Base-by-base conservation (phyloP, 1,284 basidiomycete genomes). In the Rhodofomes roseus region DNA sequence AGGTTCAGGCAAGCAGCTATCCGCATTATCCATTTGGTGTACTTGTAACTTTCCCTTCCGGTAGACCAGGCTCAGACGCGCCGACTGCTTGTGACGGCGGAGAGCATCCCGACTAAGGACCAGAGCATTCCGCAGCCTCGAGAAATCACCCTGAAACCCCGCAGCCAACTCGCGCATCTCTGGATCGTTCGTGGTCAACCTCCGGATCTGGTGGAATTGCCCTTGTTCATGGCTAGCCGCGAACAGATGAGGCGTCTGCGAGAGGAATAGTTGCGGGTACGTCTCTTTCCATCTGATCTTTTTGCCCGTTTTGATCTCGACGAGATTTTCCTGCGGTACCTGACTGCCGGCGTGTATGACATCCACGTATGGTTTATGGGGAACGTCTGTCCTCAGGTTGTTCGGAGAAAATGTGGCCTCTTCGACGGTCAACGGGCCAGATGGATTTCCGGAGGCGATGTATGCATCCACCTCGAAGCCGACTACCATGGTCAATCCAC, bases 251-350 rank as follows among this genome's bases (percentile, higher is more conserved):
- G 77, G 73, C 0, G 81, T 85, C 64, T 84, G 81, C 3, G 83
- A 83, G 61, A 85, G 74, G 67, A 78, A 81, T 6, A 85, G 72
- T 62, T 84, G 84, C 0, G 79, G 75, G 65, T 79, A 82, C 2
- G 68, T 69, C 27, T 83, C 79, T 39, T 69, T 68, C 80, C 80
- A 83, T 59, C 77, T 71, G 60, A 75, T 75, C 7, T 66, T 56
- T 4, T 77, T 76, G 36, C 77, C 73, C 3, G 82, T 83, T 14
- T 75, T 76, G 39, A 84, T 66, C 64, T 85, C 83, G 52, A 84
- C 65, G 41, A 83, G 69, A 9, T 76, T 68, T 0, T 76, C 71
- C 48, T 82, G 76, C 0, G 80, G 74, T 25, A 80, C 70, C 25
- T 74, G 61, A 25, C 68, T 66, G 14, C 80, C 81, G 16, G 71